phyloP scores from a whole-genome alignment of 2,329 filamentous ascomycete genomes.

The Neoascochyta sp. region DNA sequence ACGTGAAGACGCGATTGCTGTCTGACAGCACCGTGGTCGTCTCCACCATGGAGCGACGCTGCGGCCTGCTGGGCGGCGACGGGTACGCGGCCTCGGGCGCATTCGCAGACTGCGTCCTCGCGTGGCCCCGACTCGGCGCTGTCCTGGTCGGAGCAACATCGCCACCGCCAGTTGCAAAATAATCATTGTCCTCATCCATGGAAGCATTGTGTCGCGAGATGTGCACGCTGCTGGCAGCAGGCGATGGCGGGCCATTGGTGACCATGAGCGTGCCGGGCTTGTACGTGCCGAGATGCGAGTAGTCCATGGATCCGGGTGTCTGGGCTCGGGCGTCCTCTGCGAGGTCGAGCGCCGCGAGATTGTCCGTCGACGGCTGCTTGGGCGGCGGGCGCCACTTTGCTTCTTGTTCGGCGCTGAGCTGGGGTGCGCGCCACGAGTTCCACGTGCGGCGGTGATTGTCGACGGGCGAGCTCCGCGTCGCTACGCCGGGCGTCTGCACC shows the following conservation, averaged over 20 bases:
- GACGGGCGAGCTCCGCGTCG: slow-evolving; percentile 30
- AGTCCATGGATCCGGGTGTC: slow-evolving; percentile 44
- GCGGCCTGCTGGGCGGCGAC: too few species aligned
- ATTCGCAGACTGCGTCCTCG: too few species aligned
- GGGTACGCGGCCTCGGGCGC: too few species aligned
- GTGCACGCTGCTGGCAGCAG: slow-evolving; percentile 38
- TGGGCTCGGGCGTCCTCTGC: slow-evolving; percentile 28
- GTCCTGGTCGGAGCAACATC: too few species aligned
- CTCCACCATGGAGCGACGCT: too few species aligned
- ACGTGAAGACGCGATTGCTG: too few species aligned
- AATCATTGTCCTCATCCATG: slow-evolving; percentile 13
- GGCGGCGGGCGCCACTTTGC: slow-evolving; percentile 27
- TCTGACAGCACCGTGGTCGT: too few species aligned
- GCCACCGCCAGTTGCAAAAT: too few species aligned
- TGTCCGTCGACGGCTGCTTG: slow-evolving; percentile 15
- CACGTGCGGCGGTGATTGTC: slow-evolving; percentile 36
- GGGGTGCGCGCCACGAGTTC: slow-evolving; percentile 30
- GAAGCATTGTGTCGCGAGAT: slow-evolving; percentile 1
- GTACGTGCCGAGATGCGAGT: slow-evolving; percentile 42
- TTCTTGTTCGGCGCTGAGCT: slow-evolving; percentile 23
- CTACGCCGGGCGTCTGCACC: slow-evolving; percentile 39
- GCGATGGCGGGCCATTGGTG: slow-evolving; percentile 48
- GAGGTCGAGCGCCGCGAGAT: slow-evolving; percentile 18
- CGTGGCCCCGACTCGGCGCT: too few species aligned
- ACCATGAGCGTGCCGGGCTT: slow-evolving; percentile 45